phyloP scores from a whole-genome alignment of 2,329 filamentous ascomycete genomes.

The Colletotrichum destructivum region DNA sequence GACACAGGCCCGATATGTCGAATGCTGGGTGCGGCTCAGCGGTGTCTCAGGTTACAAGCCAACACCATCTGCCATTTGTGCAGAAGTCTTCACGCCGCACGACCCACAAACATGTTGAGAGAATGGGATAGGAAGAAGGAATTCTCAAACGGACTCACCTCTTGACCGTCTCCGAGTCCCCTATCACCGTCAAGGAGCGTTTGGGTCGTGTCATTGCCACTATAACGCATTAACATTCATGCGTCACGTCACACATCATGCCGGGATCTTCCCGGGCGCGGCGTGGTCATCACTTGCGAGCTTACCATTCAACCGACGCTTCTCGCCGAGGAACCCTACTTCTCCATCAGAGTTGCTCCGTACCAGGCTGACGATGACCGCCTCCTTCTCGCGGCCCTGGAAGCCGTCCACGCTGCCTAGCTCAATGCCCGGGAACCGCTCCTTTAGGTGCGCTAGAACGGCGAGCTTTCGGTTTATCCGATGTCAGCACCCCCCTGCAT shows the following conservation, averaged over 20 bases:
- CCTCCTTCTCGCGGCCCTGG: constrained; percentile 97
- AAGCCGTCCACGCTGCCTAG: constrained; percentile 98
- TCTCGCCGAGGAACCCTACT: constrained; percentile 94
- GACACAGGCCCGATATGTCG: constrained; percentile 33
- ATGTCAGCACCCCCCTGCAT: constrained; percentile 43
- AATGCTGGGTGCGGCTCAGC: constrained; percentile 26
- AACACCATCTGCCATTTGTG: constrained; percentile 16
- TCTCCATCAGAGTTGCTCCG: constrained; percentile 89
- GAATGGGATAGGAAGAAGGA: constrained; percentile 35
- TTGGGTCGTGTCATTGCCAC: constrained; percentile 98
- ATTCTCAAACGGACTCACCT: constrained; percentile 71
- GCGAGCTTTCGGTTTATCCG: constrained; percentile 71
- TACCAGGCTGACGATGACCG: constrained; percentile 93
- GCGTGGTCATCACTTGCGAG: constrained; percentile 40
- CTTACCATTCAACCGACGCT: constrained; percentile 91
- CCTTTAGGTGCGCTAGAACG: constrained; percentile 84
- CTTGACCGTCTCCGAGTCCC: constrained; percentile 93
- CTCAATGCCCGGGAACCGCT: constrained; percentile 86
- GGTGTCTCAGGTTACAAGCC: constrained; percentile 31
- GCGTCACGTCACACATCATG: constrained; percentile 24
- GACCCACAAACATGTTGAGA: constrained; percentile 6
- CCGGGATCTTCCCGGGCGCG: constrained; percentile 21
- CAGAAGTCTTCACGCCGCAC: constrained; percentile 34
- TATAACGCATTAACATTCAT: constrained; percentile 62
- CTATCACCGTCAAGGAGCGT: constrained; percentile 90